Base-by-base conservation (phyloP, 2,329 filamentous ascomycete species). In the Pseudogymnoascus sp. region DNA sequence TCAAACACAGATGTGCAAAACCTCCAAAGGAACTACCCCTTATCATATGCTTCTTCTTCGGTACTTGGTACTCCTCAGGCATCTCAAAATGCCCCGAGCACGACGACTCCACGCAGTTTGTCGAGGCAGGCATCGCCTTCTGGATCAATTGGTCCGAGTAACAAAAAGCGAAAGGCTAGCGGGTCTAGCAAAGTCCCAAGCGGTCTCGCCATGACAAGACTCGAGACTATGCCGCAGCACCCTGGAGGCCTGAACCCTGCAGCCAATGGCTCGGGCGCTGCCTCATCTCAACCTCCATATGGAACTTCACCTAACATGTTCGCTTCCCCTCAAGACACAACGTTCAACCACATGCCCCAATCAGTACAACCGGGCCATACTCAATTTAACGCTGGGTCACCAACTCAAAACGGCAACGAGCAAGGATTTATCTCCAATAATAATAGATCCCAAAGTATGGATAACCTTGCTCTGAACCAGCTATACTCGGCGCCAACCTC, bases 151-250 rank as follows among this genome's bases (percentile, higher is more conserved):
- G 88, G 86, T 0, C 89, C 89, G 1, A 80, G 81, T 36, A 82
- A 85, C 46, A 96, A 96, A 79, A 92, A 92, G 77, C 84, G 92
- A 66, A 96, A 96, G 75, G 86, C 88, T 5, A 92, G 88, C 72
- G 82, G 82, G 42, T 83, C 84, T 14, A 76, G 79, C 36, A 90
- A 90, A 73, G 78, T 96, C 12, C 89, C 91, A 0, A 86, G 83
- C 16, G 87, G 84, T 14, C 76, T 96, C 68, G 84, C 88, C 6
- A 96, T 96, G 92, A 96, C 92, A 1, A 86, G 86, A 63, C 79
- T 95, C 37, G 89, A 95, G 68, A 87, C 84, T 1, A 38, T 60
- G 56, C 56, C 31, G 65, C 49, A 56, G 49, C 49, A 56, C 18
- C 49, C 49, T 56, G 28, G 46, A 16, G 46, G 42, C 21, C 12